Percentiles rank a stretch among this genome's conserved stretches.
Evolutionary conservation across 345 rosid species (phyloP).

Genomic region (Arabidopsis arenosa): DNA sequence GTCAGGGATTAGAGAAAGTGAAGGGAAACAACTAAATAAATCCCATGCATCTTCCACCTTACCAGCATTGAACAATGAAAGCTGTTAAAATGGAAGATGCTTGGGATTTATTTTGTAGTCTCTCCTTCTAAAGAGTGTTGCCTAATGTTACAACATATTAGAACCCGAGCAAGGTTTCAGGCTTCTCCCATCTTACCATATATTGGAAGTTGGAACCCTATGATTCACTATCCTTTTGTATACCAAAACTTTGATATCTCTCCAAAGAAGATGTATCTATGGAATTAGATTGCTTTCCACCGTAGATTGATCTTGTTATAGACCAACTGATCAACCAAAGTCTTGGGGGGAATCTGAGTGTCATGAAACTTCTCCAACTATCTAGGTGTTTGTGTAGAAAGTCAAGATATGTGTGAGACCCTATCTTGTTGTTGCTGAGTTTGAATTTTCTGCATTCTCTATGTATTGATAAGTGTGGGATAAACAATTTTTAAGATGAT

Average conservation of each 20-base stretch:
- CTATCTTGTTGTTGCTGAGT: neutral
- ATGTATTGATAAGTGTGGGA: neutral
- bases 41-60: conserved; percentile 35
- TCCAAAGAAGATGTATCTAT: neutral
- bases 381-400: neutral
- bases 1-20: conserved; percentile 2
- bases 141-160: neutral
- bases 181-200: neutral
- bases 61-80: conserved; percentile 1
- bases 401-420: neutral
- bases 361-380: neutral
- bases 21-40: neutral
- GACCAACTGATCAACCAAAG: neutral
- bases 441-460: neutral
- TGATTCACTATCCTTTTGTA: neutral
- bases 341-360: neutral
- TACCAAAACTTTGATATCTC: neutral
- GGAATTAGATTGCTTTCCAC: neutral
- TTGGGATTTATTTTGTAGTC: conserved; percentile 36
- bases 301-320: neutral
- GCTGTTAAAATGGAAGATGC: conserved; percentile 37
- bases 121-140: conserved; percentile 5
- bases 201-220: neutral
- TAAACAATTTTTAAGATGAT: no score
- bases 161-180: neutral